Base-by-base conservation (phyloP, 306 rosid species). In the Inga oerstediana region DNA sequence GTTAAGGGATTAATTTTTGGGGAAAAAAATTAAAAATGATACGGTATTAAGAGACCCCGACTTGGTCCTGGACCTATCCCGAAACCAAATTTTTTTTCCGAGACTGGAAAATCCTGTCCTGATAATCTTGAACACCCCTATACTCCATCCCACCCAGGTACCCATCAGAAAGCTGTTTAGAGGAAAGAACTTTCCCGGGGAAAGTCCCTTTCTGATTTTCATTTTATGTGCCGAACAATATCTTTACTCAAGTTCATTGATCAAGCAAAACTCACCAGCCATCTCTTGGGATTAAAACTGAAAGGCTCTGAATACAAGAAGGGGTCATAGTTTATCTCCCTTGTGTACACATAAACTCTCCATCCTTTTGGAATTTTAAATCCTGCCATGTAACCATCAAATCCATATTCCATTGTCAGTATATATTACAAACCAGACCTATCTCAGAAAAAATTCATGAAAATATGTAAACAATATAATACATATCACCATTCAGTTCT, bases 361-460 rank as follows among this genome's bases (percentile, higher is more conserved):
- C 98, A 94, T 76, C 94, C 98, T 74, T 94, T 76, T 27, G 98
- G 98, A 86, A 94, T 88, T 54, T 82, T 20, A 66, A 86, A 90
- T 15, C 97, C 98, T 93, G 89, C 65, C 67, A 73, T 68, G 35
- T 66, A 68, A 30, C 30, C 35, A 75, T 10, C 10, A 70, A 15
- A 20, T 4, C 19, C 72, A 56, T 37, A 27, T 58, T 58, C 49
- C 45, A 20, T 69, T 39, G 46, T 84, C 78, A 85, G 61, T 58
- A 19, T 58, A 19, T 74, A 16, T 32, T 30, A 27, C 41, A 64
- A 64, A 30, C 70, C 70, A 64, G 70, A 30, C 2, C 43, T 32
- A 32, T 30, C 43, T 32, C 43, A 65, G 41, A 30, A 65, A 65
- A 65, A 7, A 5, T 9, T 65, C 37, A 0, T 64, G 69, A 30